A percentile compares a stretch with the other conserved stretches of the same genome.
phyloP scores from a whole-genome alignment of 208 protist species.

The Crithidia fasciculata region DNA sequence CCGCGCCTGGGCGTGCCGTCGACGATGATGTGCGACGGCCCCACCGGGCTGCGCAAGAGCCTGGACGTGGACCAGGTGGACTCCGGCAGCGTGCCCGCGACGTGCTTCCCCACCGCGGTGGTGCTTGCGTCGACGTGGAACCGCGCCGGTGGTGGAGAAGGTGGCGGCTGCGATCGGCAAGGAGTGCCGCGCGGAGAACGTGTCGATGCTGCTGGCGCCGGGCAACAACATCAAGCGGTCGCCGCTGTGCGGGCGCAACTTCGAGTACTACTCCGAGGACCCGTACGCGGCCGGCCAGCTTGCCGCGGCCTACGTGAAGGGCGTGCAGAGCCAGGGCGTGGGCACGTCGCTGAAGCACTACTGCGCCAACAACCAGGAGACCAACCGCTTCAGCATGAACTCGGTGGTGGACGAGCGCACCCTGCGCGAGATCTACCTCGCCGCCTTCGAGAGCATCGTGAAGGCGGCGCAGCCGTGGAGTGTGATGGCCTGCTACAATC shows the following conservation, averaged over 20 bases:
- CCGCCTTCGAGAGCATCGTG: conserved; percentile 41
- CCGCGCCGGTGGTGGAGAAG: neutral
- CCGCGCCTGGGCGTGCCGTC: conserved; percentile 16
- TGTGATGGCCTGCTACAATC: conserved; percentile 27
- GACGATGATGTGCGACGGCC: conserved; percentile 20
- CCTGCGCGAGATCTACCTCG: conserved; percentile 47
- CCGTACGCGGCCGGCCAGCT: conserved; percentile 28
- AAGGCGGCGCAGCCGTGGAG: conserved; percentile 15
- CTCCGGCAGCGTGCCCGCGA: conserved; percentile 7
- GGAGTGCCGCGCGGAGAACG: conserved; percentile 19
- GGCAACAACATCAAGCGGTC: conserved; percentile 29
- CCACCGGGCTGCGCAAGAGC: conserved; percentile 16
- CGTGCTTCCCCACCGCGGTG: conserved; percentile 16
- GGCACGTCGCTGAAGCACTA: conserved; percentile 51
- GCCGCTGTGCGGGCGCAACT: conserved; percentile 47
- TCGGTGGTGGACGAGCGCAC: conserved; percentile 43
- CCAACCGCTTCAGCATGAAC: conserved; percentile 14
- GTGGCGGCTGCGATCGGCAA: conserved; percentile 7
- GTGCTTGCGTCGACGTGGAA: conserved; percentile 31
- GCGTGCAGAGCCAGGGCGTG: conserved; percentile 37
- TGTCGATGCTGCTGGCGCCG: conserved; percentile 17
- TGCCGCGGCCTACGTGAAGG: conserved; percentile 21
- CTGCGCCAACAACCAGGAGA: conserved; percentile 52
- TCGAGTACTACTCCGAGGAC: conserved; percentile 57
- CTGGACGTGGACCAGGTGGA: neutral